A percentile compares a stretch with the other conserved stretches of the same genome.
These are phyloP conservation scores for Microthyrium microscopicum DNA, from an alignment of 2,329 filamentous ascomycete species.

Conservation along the genomic window DNA sequence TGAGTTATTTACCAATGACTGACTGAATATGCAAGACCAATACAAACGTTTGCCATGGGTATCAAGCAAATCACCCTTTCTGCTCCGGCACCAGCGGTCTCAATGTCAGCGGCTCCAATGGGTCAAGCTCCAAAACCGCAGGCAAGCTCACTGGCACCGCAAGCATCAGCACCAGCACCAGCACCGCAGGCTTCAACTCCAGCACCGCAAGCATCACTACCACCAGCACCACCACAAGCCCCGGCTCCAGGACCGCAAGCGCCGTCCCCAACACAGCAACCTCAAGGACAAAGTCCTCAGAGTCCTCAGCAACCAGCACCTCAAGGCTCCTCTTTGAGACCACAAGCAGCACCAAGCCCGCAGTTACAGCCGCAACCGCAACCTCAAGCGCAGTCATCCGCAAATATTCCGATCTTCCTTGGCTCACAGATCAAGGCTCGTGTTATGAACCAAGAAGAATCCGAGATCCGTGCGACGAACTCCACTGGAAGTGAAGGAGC, in stretches of 20 bases:
- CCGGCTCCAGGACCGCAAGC: neutral
- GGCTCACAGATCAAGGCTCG: too few species aligned
- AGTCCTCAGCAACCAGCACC: too few species aligned
- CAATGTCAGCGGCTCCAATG: neutral
- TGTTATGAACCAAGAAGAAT: neutral
- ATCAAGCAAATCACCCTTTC: neutral
- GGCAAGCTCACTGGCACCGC: neutral
- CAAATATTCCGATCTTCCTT: too few species aligned
- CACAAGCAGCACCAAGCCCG: too few species aligned
- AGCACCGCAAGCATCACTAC: neutral
- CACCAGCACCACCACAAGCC: neutral
- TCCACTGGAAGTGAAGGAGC: too few species aligned
- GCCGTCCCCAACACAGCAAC: neutral
- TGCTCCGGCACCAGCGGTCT: neutral
- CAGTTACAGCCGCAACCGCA: slow-evolving; percentile 5
- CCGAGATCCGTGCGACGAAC: neutral
- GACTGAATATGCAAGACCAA: too few species aligned
- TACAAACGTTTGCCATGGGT: neutral
- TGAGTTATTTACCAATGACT: too few species aligned
- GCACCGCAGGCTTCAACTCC: neutral
- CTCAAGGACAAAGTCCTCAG: neutral
- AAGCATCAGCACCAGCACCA: neutral
- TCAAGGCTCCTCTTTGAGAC: too few species aligned
- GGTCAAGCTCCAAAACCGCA: neutral
- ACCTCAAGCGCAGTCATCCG: slow-evolving; percentile 3